phyloP scores from a whole-genome alignment of 2,329 filamentous ascomycete genomes.

The Verticillium alfalfae region DNA sequence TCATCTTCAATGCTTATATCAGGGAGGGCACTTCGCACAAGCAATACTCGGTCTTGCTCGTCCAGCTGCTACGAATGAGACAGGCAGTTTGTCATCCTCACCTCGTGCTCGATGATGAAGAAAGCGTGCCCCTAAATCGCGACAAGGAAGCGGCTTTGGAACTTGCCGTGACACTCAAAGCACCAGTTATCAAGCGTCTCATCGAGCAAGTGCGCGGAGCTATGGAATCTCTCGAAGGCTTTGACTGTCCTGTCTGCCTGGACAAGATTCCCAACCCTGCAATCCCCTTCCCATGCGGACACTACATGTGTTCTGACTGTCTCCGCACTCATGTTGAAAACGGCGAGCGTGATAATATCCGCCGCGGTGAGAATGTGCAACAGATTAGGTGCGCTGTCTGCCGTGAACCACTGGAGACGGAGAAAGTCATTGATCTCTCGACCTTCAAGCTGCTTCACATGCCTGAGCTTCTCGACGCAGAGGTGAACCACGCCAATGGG shows the following conservation, averaged over 20 bases:
- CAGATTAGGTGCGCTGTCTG: constrained; percentile 71
- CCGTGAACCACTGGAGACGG: constrained; percentile 59
- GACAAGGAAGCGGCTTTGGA: constrained; percentile 45
- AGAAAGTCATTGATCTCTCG: constrained; percentile 66
- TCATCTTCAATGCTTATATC: constrained; percentile 74
- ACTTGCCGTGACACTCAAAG: constrained; percentile 55
- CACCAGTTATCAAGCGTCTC: constrained; percentile 61
- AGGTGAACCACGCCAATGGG: constrained; percentile 26
- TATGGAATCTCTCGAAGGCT: constrained; percentile 39
- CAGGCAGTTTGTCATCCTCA: constrained; percentile 78
- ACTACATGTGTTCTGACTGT: constrained; percentile 73
- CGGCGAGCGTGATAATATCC: constrained; percentile 45
- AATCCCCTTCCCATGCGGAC: constrained; percentile 80
- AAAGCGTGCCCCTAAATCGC: constrained; percentile 20
- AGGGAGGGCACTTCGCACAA: constrained; percentile 60
- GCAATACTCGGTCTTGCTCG: constrained; percentile 75
- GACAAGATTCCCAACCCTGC: constrained; percentile 68
- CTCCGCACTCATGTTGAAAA: constrained; percentile 63
- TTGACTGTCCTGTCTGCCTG: constrained; percentile 80
- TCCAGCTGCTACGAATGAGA: constrained; percentile 72
- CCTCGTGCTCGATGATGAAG: constrained; percentile 47
- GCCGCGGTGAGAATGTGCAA: constrained; percentile 52
- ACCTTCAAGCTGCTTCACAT: constrained; percentile 71
- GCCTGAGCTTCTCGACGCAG: constrained; percentile 32
- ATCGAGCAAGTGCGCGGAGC: constrained; percentile 21